Percentiles rank a stretch among this genome's conserved stretches.
Evolutionary conservation across 1,284 basidiomycete species (phyloP).

Genomic region (Fistulina hepatica): DNA sequence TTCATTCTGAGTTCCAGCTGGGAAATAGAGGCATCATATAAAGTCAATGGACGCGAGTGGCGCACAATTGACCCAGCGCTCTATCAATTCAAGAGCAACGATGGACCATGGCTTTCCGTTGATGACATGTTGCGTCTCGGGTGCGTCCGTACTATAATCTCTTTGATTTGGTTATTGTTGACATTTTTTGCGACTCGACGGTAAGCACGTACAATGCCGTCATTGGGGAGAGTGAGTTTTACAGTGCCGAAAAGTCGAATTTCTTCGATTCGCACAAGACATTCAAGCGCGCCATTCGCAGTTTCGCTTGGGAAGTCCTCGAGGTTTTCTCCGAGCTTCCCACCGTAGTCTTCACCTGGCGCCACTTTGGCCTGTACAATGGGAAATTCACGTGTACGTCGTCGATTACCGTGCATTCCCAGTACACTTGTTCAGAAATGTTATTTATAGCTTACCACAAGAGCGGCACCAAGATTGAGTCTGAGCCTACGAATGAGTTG

Average conservation of each 20-base stretch:
- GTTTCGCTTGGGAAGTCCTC: slow-evolving; percentile 15
- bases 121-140: slow-evolving; percentile 13
- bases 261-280: slow-evolving; percentile 12
- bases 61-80: slow-evolving; percentile 11
- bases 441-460: too few species aligned
- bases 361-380: slow-evolving; percentile 13
- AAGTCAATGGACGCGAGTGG: slow-evolving; percentile 11
- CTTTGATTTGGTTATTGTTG: too few species aligned
- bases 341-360: slow-evolving; percentile 12
- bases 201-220: slow-evolving; percentile 13
- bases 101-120: slow-evolving; percentile 7
- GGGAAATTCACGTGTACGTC: too few species aligned
- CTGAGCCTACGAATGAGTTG: too few species aligned
- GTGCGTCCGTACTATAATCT: too few species aligned
- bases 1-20: too few species aligned
- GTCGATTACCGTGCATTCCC: too few species aligned
- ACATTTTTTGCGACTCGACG: too few species aligned
- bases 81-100: slow-evolving; percentile 13
- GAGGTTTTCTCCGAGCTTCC: slow-evolving; percentile 14
- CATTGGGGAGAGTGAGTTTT: slow-evolving; percentile 11
- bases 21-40: slow-evolving; percentile 14
- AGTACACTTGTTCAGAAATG: too few species aligned
- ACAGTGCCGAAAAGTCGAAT: slow-evolving; percentile 12
- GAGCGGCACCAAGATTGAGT: too few species aligned
- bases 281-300: slow-evolving; percentile 14